Evolutionary conservation across 2,329 filamentous ascomycete species (phyloP).

Genomic region (Pseudogymnoascus sp.): DNA sequence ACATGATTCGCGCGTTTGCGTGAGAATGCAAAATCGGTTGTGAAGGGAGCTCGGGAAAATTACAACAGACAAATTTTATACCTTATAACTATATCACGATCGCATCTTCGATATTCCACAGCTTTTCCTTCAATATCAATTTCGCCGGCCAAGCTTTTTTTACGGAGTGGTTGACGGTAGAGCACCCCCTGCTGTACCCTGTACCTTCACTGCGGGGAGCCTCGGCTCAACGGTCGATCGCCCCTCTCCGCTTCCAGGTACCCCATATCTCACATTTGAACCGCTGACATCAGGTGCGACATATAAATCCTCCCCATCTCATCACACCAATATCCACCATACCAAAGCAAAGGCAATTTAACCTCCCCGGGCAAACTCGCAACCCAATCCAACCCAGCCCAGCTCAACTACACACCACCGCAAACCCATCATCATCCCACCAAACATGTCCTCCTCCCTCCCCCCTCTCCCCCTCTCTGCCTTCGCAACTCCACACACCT

Average conservation of each 20-base stretch:
- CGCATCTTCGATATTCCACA: background rate
- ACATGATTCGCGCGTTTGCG: background rate
- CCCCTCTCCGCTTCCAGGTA: background rate
- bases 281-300: background rate
- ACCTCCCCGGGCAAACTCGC: background rate
- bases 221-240: background rate
- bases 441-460: background rate
- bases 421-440: background rate
- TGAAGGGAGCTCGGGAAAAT: background rate
- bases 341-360: background rate
- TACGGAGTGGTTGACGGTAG: too few relatives aligned
- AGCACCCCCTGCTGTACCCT: background rate
- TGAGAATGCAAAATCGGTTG: background rate
- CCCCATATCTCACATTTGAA: conserved; percentile 4
- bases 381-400: background rate
- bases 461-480: background rate
- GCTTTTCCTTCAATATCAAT: background rate
- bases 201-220: background rate
- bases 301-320: background rate
- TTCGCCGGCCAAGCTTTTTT: background rate
- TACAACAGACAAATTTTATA: background rate
- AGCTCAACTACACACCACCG: background rate
- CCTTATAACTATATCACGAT: background rate
- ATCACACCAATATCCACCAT: background rate
- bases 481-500: background rate